Conservation (phyloP, 192 early-diverging fungal genomes). For the Chytriomyces sp. region DNA sequence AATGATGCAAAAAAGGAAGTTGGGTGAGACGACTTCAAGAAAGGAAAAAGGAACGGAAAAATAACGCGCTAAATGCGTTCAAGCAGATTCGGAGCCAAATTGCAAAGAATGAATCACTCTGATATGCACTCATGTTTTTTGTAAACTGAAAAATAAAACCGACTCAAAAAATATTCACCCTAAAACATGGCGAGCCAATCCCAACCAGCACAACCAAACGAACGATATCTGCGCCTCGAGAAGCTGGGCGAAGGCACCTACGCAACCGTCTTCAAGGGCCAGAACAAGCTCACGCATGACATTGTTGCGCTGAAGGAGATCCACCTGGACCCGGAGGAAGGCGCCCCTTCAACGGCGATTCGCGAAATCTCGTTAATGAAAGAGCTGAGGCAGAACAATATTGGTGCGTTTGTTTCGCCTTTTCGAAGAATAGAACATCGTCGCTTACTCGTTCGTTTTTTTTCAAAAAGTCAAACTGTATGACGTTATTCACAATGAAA, state of each 20-base stretch:
- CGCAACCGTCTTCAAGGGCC: slow-evolving; percentile 98
- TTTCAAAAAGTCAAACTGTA: slow-evolving; percentile 72
- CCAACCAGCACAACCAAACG: not conserved
- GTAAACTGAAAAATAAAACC: too few relatives aligned
- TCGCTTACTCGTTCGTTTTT: slow-evolving; percentile 9
- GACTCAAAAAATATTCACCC: too few relatives aligned
- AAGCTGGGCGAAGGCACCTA: slow-evolving; percentile 77
- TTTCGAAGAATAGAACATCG: not conserved
- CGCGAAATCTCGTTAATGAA: slow-evolving; percentile 82
- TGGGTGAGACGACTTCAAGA: too few relatives aligned
- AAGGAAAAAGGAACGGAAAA: too few relatives aligned
- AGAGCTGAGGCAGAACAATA: slow-evolving; percentile 79
- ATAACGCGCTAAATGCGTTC: too few relatives aligned
- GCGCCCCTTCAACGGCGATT: slow-evolving; percentile 70
- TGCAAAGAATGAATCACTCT: too few relatives aligned
- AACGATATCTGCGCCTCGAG: slow-evolving; percentile 50
- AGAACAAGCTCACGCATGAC: slow-evolving; percentile 89
- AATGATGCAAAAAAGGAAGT: too few relatives aligned
- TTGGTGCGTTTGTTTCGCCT: slow-evolving; percentile 37
- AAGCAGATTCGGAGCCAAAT: too few relatives aligned
- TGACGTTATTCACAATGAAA: slow-evolving; percentile 97
- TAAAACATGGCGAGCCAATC: too few relatives aligned
- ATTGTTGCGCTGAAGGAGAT: slow-evolving; percentile 94
- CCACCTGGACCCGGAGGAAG: slow-evolving; percentile 61
- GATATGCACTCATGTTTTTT: too few relatives aligned